Evolutionary conservation across 2,329 filamentous ascomycete species (phyloP), one percentile per base, ranked within the genome.

Genomic region (Zelopaecilomyces penicillatus): DNA sequence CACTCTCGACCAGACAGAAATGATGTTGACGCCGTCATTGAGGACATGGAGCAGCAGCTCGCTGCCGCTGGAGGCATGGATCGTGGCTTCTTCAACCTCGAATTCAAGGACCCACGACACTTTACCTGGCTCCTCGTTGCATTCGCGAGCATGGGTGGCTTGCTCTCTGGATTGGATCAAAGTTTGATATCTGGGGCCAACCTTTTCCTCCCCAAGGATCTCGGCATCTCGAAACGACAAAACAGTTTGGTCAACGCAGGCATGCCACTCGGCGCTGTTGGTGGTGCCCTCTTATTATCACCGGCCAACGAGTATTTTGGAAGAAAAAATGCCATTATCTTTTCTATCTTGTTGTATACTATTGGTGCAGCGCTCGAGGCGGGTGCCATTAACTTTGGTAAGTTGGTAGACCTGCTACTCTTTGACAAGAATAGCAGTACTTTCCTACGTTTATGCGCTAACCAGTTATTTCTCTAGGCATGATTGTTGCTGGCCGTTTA

Each of bases 141-240:
- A 1, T 87, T 87, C 53, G 83, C 83, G n/a, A 83, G 79, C 11
- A 84, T 87, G 80, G 83, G 83, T 41, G 83, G 83, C 58, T 66
- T 87, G 26, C 74, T 87, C 1, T 85, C 80, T 2, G 83, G 83
- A 48, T 70, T 87, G 19, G 83, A 87, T 56, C 83, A 87, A 63
- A 83, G 78, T 38, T 68, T 87, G 45, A 87, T 87, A 54, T 82
- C 76, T 9, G 83, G 83, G 42, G 83, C 83, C 41, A 82, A 83
- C 55, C 67, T 87, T 4, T 83, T 76, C 57, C 67, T 87, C 37
- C 83, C 83, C 3, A 52, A 59, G 0, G 78, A 80, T 37, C 66
- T 87, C 1, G 56, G 65, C 27, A 69, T 87, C 30, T 65, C 72
- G 4, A 64, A 67, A 2, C 66, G 69, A 4, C 72, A 85, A 56